Evolutionary conservation across 1,284 basidiomycete genomes (phyloP).

Genomic region (Exobasidium cylindrosporum): DNA sequence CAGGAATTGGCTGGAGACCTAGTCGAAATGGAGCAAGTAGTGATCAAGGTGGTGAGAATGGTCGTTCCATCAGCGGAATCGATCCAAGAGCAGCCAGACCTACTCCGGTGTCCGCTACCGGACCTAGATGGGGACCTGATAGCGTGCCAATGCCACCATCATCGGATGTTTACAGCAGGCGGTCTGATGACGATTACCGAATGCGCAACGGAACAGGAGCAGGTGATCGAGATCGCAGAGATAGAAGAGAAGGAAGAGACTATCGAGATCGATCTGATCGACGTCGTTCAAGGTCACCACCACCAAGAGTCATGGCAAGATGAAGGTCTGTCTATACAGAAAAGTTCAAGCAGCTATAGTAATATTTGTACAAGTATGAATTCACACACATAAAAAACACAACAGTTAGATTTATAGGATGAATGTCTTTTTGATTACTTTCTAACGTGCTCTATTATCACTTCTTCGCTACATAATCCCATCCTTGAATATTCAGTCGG

Average conservation of each 20-base stretch:
- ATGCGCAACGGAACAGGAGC: background rate
- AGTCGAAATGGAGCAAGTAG: background rate
- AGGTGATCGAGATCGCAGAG: slow-evolving; percentile 7
- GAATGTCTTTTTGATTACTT: no score
- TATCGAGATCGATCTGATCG: slow-evolving; percentile 11
- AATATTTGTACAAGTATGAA: no score
- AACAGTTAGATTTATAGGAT: no score
- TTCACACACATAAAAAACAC: no score
- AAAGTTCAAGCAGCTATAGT: no score
- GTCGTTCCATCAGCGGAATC: background rate
- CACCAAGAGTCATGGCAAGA: background rate
- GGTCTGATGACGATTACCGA: slow-evolving; percentile 10
- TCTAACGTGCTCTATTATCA: no score
- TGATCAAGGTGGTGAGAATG: background rate
- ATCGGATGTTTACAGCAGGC: background rate
- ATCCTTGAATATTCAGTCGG: slow-evolving; percentile 73
- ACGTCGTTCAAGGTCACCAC: slow-evolving; percentile 1
- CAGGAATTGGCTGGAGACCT: slow-evolving; percentile 15
- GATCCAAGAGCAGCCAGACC: background rate
- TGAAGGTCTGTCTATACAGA: no score
- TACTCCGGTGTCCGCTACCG: background rate
- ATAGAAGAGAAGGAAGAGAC: slow-evolving; percentile 9
- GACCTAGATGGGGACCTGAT: background rate
- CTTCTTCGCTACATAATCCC: slow-evolving; percentile 63
- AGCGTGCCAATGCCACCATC: background rate